phyloP scores from a whole-genome alignment of 164 flowering plant species.

The Vitis rupestris region DNA sequence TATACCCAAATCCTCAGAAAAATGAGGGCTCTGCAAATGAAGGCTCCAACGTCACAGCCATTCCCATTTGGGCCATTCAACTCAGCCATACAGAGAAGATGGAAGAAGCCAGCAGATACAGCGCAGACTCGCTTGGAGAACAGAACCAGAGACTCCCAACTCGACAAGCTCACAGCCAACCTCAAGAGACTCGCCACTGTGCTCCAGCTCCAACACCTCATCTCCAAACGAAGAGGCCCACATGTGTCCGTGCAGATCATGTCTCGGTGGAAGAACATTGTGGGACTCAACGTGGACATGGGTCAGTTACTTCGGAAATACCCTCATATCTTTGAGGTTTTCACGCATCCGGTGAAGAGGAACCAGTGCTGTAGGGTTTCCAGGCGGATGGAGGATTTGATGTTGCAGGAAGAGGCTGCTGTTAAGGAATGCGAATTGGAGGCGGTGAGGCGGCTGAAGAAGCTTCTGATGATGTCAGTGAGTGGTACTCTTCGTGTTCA shows the following conservation, averaged over 20 bases:
- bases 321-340: slow-evolving; percentile 78
- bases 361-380: slow-evolving; percentile 61
- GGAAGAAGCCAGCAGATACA: slow-evolving; percentile 61
- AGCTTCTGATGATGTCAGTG: slow-evolving; percentile 70
- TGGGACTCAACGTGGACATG: slow-evolving; percentile 49
- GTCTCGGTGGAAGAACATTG: slow-evolving; percentile 65
- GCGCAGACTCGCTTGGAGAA: slow-evolving; percentile 80
- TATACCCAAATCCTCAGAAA: too few species aligned
- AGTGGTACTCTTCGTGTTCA: slow-evolving; percentile 60
- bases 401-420: slow-evolving; percentile 48
- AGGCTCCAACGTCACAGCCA: background rate
- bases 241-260: slow-evolving; percentile 63
- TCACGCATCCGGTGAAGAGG: slow-evolving; percentile 54
- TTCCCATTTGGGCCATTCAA: slow-evolving; percentile 61
- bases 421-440: slow-evolving; percentile 40
- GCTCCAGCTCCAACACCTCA: slow-evolving; percentile 33
- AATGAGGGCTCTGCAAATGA: too few species aligned
- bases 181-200: slow-evolving; percentile 21
- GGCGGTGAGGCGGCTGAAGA: slow-evolving; percentile 51
- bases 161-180: slow-evolving; percentile 55
- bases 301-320: slow-evolving; percentile 59
- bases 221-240: slow-evolving; percentile 48
- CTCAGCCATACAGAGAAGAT: slow-evolving; percentile 47
- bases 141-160: slow-evolving; percentile 62
- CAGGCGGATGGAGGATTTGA: slow-evolving; percentile 39